These are phyloP conservation scores for Porpolomopsis calyptriformis DNA, from an alignment of 768 basidiomycete species.

Conservation along the genomic window DNA sequence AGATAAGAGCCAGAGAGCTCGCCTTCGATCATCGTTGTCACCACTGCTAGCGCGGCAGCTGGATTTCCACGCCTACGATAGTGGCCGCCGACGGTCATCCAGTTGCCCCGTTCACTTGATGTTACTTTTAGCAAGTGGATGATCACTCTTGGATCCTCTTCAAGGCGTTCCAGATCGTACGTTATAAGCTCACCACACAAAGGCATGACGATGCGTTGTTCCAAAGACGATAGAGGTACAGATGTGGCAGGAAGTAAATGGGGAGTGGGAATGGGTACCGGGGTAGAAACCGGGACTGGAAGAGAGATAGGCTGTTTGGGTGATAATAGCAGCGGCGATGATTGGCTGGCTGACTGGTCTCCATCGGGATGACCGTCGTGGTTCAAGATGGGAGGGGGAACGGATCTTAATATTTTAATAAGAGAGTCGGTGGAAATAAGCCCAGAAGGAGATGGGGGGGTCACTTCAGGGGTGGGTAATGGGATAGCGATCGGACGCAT, in stretches of 20 bases:
- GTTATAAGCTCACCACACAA: slow-evolving; percentile 31
- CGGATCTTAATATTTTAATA: slow-evolving; percentile 8
- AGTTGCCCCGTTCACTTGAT: slow-evolving; percentile 38
- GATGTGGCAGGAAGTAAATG: slow-evolving; percentile 2
- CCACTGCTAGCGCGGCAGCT: slow-evolving; percentile 32
- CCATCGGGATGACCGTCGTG: not conserved
- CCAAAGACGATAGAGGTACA: slow-evolving; percentile 15
- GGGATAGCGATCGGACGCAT: not conserved
- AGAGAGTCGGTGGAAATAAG: slow-evolving; percentile 3
- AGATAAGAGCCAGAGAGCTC: slow-evolving; percentile 6
- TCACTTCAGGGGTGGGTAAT: no score
- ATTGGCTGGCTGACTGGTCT: not conserved
- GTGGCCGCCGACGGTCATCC: slow-evolving; percentile 44
- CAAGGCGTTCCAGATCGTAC: slow-evolving; percentile 33
- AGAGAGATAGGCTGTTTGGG: not conserved
- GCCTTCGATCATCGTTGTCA: slow-evolving; percentile 41
- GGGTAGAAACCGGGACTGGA: not conserved
- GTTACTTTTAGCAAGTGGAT: slow-evolving; percentile 37
- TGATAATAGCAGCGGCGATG: not conserved
- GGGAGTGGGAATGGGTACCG: not conserved
- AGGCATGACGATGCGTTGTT: slow-evolving; percentile 22
- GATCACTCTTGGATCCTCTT: slow-evolving; percentile 33
- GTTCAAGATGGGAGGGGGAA: slow-evolving; percentile 8
- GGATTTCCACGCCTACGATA: slow-evolving; percentile 42
- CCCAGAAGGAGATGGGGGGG: not conserved